phyloP scores from a whole-genome alignment of 1,284 basidiomycete species.

The Macrocystidia cucumis region DNA sequence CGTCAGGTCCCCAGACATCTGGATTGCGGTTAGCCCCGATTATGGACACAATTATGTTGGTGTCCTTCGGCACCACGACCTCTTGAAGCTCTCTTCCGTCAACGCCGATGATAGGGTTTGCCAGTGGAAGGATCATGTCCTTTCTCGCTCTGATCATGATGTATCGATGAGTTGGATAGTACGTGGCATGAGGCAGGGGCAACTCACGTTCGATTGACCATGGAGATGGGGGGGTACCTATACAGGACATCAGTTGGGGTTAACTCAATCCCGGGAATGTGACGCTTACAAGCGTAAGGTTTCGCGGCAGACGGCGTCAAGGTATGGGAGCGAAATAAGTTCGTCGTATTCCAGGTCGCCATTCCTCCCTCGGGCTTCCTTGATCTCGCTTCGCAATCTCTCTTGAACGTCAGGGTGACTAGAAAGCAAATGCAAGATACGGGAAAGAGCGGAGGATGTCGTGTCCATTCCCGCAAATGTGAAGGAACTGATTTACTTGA shows the following conservation, averaged over 20 bases:
- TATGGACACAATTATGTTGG: slow-evolving; percentile 18
- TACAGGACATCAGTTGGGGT: background rate
- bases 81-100: slow-evolving; percentile 18
- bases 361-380: slow-evolving; percentile 8
- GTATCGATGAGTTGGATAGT: background rate
- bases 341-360: slow-evolving; percentile 18
- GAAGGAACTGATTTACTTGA: slow-evolving; percentile 15
- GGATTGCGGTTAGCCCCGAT: slow-evolving; percentile 20
- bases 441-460: slow-evolving; percentile 18
- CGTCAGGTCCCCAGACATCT: slow-evolving; percentile 24
- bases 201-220: slow-evolving; percentile 1
- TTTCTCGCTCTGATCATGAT: slow-evolving; percentile 9
- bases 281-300: slow-evolving; percentile 22
- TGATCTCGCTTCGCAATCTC: slow-evolving; percentile 16
- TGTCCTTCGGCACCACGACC: slow-evolving; percentile 17
- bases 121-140: slow-evolving; percentile 15
- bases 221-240: background rate
- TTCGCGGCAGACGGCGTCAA: slow-evolving; percentile 26
- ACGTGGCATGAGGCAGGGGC: slow-evolving; percentile 14
- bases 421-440: slow-evolving; percentile 16
- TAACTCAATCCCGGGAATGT: background rate
- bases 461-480: slow-evolving; percentile 24
- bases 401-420: slow-evolving; percentile 8
- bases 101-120: slow-evolving; percentile 13
- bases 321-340: slow-evolving; percentile 22